phyloP scores from a whole-genome alignment of 306 rosid genomes.

The Sophora flavescens region DNA sequence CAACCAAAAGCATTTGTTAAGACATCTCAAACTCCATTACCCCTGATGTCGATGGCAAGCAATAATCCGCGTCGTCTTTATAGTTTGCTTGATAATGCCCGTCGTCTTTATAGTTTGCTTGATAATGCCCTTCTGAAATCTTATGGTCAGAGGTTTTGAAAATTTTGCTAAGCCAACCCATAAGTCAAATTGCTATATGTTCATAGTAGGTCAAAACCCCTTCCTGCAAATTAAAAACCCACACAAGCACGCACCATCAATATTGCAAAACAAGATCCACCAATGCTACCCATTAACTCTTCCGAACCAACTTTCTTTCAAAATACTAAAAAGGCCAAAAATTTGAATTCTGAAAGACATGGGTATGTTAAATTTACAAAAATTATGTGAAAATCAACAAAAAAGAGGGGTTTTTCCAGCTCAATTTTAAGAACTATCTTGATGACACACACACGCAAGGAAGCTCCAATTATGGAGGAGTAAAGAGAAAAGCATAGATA shows the following conservation, averaged over 20 bases:
- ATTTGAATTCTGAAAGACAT: background rate
- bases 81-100: background rate
- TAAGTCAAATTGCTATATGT: conserved; percentile 53
- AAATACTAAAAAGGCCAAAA: background rate
- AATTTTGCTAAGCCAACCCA: conserved; percentile 90
- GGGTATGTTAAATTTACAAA: background rate
- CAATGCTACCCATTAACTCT: conserved; percentile 20
- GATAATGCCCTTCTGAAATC: conserved; percentile 70
- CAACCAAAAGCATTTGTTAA: conserved; percentile 18
- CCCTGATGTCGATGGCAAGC: conserved; percentile 77
- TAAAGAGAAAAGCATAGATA: conserved; percentile 30
- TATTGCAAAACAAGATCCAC: conserved; percentile 31
- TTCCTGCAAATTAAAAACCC: conserved; percentile 65
- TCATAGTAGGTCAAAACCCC: conserved; percentile 52
- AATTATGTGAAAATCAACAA: background rate
- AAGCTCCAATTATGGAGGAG: conserved; percentile 37
- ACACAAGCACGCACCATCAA: conserved; percentile 16
- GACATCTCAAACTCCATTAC: conserved; percentile 49
- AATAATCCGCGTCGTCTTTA: conserved; percentile 64
- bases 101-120: conserved; percentile 58
- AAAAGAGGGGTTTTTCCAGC: conserved; percentile 51
- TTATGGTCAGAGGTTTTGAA: conserved; percentile 78
- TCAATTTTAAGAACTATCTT: conserved; percentile 40
- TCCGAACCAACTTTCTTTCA: background rate
- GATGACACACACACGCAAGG: conserved; percentile 18